Percentiles rank a stretch among this genome's conserved stretches.
These are phyloP conservation scores for Neoscytalidium dimidiatum DNA, from an alignment of 2,329 filamentous ascomycete genomes.

Conservation along the genomic window DNA sequence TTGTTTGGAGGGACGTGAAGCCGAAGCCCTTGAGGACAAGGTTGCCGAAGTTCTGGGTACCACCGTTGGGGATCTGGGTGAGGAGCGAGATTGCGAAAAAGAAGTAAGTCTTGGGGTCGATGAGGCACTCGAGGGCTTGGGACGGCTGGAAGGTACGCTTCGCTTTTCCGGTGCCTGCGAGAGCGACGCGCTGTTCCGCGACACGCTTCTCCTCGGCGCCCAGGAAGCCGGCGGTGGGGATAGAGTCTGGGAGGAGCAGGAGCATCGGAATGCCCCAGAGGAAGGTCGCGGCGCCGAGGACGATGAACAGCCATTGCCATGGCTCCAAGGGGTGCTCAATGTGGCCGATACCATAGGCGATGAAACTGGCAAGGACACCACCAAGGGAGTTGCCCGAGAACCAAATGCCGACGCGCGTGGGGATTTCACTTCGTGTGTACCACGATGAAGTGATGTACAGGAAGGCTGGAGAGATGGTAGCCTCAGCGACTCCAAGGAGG, in stretches of 20 bases:
- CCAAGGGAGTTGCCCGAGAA: slow-evolving; percentile 53
- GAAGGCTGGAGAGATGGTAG: slow-evolving; percentile 27
- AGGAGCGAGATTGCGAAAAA: slow-evolving; percentile 17
- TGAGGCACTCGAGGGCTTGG: slow-evolving; percentile 28
- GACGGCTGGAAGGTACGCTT: slow-evolving; percentile 81
- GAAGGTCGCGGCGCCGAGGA: slow-evolving; percentile 48
- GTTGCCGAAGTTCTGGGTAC: slow-evolving; percentile 23
- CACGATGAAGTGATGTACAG: slow-evolving; percentile 32
- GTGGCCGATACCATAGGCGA: slow-evolving; percentile 20
- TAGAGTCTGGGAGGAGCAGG: slow-evolving; percentile 47
- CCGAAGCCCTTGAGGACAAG: slow-evolving; percentile 23
- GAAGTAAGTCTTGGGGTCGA: slow-evolving; percentile 28
- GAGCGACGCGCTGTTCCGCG: slow-evolving; percentile 26
- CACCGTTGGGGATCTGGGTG: slow-evolving; percentile 21
- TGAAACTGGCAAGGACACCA: slow-evolving; percentile 42
- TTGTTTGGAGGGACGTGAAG: slow-evolving; percentile 18
- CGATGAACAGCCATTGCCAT: slow-evolving; percentile 49
- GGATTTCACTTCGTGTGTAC: slow-evolving; percentile 35
- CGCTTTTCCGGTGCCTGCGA: slow-evolving; percentile 54
- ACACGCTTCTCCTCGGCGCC: slow-evolving; percentile 26
- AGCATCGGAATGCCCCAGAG: slow-evolving; percentile 43
- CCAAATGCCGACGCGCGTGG: slow-evolving; percentile 49
- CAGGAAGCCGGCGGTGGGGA: slow-evolving; percentile 24
- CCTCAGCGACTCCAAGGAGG: slow-evolving; percentile 32
- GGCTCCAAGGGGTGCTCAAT: slow-evolving; percentile 34